Conservation (phyloP, 1,139 yeast species). For the Kodamaea sp. region DNA sequence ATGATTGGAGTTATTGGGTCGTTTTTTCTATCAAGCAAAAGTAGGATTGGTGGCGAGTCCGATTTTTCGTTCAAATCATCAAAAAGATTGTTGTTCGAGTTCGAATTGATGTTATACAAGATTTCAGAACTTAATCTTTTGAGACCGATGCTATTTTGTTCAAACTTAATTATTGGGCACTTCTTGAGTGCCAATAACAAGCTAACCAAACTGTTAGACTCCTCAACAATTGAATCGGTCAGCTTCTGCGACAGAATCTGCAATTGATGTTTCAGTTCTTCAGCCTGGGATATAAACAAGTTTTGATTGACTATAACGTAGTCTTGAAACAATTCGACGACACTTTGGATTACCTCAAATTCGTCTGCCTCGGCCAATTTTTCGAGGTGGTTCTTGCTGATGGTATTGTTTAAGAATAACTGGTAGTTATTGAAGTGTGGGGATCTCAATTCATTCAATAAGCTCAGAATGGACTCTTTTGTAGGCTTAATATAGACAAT, state of each 20-base stretch:
- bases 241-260: slow-evolving; percentile 23
- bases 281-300: slow-evolving; percentile 41
- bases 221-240: slow-evolving; percentile 36
- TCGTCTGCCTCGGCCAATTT: slow-evolving; percentile 89
- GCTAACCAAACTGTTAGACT: slow-evolving; percentile 59
- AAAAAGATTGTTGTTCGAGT: slow-evolving; percentile 60
- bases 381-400: slow-evolving; percentile 77
- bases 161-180: slow-evolving; percentile 79
- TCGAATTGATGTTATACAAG: slow-evolving; percentile 57
- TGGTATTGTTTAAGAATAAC: slow-evolving; percentile 72
- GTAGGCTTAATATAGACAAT: slow-evolving; percentile 78
- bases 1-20: slow-evolving; percentile 93
- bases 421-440: slow-evolving; percentile 84
- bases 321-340: slow-evolving; percentile 84
- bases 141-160: slow-evolving; percentile 62
- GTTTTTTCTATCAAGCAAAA: slow-evolving; percentile 80
- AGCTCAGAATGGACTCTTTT: slow-evolving; percentile 56
- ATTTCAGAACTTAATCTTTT: slow-evolving; percentile 71
- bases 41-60: slow-evolving; percentile 72
- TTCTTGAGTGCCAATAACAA: slow-evolving; percentile 70
- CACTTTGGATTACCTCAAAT: slow-evolving; percentile 71
- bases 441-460: slow-evolving; percentile 64
- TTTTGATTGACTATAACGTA: slow-evolving; percentile 72
- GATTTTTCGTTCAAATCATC: slow-evolving; percentile 56
- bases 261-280: slow-evolving; percentile 14